Evolutionary conservation across 176 grass and related monocot species (phyloP), one percentile per base, ranked within the genome.

Genomic region (Raddia guianensis): DNA sequence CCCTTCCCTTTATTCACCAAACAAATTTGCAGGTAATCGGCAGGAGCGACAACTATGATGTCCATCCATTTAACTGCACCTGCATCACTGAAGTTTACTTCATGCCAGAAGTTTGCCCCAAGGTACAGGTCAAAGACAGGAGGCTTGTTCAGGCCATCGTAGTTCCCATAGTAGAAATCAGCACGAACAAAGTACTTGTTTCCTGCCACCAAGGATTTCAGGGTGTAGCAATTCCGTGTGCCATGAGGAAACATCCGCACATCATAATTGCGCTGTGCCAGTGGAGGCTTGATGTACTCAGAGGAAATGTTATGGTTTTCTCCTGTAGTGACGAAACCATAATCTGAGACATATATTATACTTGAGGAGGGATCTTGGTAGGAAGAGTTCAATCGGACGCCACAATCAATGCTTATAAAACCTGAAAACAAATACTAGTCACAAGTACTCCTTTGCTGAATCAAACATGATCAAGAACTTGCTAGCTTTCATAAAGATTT

Each of bases 321-420:
- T 77, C 92, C 86, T 12, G 86, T 66, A n/a, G 49, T 78, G 21
- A 87, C 56, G 43, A 81, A 91, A 82, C 75, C 81, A 47, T 79
- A 84, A 66, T 94, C 92, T 8, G 92, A 87, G 16, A 87, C 80
- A 66, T 82, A 94, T 50, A 72, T 7, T 50, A 91, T 53, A 5
- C 5, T 85, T 12, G 73, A 78, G 14, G 44, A 9, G 49, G 0
- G 21, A 71, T 89, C 72, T 48, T 57, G 35, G 15, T 48, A 89
- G 3, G 47, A 82, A 34, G 48, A 68, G 40, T 91, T 85, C 34
- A 27, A 42, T 0, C 14, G 70, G 76, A 78, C 74, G 8, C 86
- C 92, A 62, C 89, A 94, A 33, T 94, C 83, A 14, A 94, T 94
- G 84, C 47, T 94, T 79, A 91, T 87, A 66, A 94, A 94, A 84